phyloP scores from a whole-genome alignment of 305 asterid genomes.

The Fraxinus velutina region DNA sequence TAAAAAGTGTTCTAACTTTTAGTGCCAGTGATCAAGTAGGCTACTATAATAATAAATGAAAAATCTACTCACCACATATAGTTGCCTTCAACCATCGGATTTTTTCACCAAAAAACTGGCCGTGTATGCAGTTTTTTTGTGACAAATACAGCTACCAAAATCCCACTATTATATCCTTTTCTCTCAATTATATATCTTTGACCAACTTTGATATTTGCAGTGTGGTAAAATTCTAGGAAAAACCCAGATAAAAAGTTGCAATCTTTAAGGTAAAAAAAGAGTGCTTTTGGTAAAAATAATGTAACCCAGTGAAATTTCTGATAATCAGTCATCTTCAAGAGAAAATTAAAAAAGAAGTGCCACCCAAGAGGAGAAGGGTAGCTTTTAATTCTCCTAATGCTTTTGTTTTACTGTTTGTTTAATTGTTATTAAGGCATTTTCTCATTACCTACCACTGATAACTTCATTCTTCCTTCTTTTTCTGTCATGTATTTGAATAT shows the following conservation, averaged over 20 bases:
- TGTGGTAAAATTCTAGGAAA: background rate
- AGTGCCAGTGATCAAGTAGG: background rate
- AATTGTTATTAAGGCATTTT: conserved; percentile 48
- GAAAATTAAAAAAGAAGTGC: conserved; percentile 33
- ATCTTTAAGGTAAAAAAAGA: background rate
- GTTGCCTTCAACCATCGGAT: background rate
- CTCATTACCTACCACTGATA: conserved; percentile 74
- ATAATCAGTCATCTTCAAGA: conserved; percentile 39
- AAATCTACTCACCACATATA: background rate
- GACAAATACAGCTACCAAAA: background rate
- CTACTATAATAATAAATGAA: background rate
- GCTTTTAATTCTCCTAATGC: conserved; percentile 44
- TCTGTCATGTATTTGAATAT: conserved; percentile 20
- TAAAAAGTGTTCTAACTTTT: background rate
- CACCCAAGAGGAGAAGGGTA: conserved; percentile 40
- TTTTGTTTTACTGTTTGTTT: conserved; percentile 54
- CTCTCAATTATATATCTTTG: background rate
- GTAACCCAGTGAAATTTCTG: conserved; percentile 8
- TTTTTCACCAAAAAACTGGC: background rate
- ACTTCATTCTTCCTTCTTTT: conserved; percentile 60
- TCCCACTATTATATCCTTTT: background rate
- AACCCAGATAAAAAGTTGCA: background rate
- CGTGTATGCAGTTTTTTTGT: background rate
- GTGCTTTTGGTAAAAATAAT: background rate
- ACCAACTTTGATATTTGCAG: background rate